These are phyloP conservation scores for Symbiodinium natans DNA, from an alignment of 73 alveolate species.

Conservation along the genomic window DNA sequence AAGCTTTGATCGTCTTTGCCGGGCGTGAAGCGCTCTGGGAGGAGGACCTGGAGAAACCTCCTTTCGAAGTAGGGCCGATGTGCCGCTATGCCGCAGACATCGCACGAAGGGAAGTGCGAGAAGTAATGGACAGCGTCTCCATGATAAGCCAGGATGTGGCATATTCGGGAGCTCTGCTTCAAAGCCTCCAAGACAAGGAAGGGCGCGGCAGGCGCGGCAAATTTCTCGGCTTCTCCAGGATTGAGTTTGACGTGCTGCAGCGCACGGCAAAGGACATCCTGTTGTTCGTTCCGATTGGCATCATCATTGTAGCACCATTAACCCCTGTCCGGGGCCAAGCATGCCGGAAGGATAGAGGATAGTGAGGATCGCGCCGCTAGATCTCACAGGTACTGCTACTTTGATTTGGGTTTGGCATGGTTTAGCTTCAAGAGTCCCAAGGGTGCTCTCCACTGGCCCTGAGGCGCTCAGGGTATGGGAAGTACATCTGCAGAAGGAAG, in stretches of 20 bases:
- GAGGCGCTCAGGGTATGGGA: no score
- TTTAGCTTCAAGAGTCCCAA: no score
- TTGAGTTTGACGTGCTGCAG: constrained; percentile 26
- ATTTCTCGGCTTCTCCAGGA: not conserved
- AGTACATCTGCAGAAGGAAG: no score
- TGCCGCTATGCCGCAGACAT: not conserved
- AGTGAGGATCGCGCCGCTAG: no score
- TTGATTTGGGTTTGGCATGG: no score
- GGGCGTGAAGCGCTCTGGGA: not conserved
- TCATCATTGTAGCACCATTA: constrained; percentile 56
- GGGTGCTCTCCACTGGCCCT: no score
- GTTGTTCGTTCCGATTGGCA: constrained; percentile 48
- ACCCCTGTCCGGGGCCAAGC: constrained; percentile 19
- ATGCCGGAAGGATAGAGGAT: not conserved
- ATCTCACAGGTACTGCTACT: no score
- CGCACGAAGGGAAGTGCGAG: constrained; percentile 56
- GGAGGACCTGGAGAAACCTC: not conserved
- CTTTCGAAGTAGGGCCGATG: not conserved
- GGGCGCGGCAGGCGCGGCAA: not conserved
- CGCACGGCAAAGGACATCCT: constrained; percentile 37
- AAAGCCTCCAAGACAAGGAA: constrained; percentile 19
- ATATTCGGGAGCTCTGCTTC: constrained; percentile 36
- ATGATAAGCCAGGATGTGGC: constrained; percentile 57
- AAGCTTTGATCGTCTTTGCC: not conserved
- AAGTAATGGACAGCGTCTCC: constrained; percentile 67